Evolutionary conservation across 139 green algal species (phyloP), one percentile per base, ranked within the genome.

Genomic region (Protoeuglena noctilucae): DNA sequence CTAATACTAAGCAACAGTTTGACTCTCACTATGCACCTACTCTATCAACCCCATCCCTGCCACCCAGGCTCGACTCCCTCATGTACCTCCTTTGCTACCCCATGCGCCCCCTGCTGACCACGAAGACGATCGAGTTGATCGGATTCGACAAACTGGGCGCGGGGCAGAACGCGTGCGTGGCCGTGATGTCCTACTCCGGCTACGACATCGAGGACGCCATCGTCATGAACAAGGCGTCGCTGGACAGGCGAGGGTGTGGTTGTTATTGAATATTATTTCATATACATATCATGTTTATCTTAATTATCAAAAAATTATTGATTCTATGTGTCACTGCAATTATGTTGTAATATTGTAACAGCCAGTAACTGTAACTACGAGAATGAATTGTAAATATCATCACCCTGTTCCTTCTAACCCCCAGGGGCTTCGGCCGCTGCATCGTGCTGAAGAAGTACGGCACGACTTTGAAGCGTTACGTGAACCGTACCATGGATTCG

Each of bases 41-140:
- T n/a, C n/a, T n/a, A 12, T 53, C 24, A 40, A 19, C 48, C 48
- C 48, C 48, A 19, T 70, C n/a, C n/a, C n/a, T n/a, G n/a, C n/a
- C n/a, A n/a, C n/a, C n/a, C n/a, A n/a, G n/a, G 45, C 89, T 98
- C 74, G 91, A 99, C 77, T 95, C 91, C 22, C 77, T 99, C 54
- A 68, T 97, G 53, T 95, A 98, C 75, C 79, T 96, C 55, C 72
- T 99, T 39, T 70, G 72, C 23, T 98, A 96, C 72, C 89, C 92
- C 2, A 84, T 95, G 72, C 72, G 81, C 14, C 91, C 91, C 31
- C 74, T 99, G 64, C 72, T 99, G n/a, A 95, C 84, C 48, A 96
- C 90, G 21, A 79, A 84, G 26, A 97, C 86, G 27, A 94, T 98
- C 22, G 83, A 94, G 67, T 75, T 96, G 24, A 72, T 93, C 27